phyloP scores from a whole-genome alignment of 2,329 filamentous ascomycete genomes.

The Alternaria rosae region DNA sequence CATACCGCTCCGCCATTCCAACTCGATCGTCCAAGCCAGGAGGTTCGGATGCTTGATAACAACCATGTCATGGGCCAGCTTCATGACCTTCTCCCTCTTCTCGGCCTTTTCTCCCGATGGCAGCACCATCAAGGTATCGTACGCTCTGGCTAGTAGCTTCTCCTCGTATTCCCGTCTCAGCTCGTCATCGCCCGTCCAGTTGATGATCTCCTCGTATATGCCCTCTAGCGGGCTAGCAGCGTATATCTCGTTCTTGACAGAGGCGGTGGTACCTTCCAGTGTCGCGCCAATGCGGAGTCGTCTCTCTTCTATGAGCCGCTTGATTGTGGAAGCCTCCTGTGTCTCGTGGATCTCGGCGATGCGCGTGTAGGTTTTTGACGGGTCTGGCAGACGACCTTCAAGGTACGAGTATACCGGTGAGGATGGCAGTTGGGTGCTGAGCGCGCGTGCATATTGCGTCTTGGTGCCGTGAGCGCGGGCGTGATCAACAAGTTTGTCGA shows the following conservation, averaged over 20 bases:
- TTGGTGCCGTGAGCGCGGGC: conserved; percentile 76
- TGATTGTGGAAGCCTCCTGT: conserved; percentile 88
- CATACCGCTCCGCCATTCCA: conserved; percentile 77
- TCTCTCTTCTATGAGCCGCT: conserved; percentile 86
- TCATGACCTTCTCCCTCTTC: conserved; percentile 76
- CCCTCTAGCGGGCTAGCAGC: conserved; percentile 77
- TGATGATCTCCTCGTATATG: conserved; percentile 82
- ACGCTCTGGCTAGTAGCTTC: conserved; percentile 81
- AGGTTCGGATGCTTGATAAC: conserved; percentile 91
- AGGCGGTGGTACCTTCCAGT: conserved; percentile 80
- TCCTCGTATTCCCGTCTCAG: conserved; percentile 86
- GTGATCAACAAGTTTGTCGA: conserved; percentile 82
- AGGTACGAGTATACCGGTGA: conserved; percentile 82
- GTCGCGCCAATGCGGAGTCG: conserved; percentile 86
- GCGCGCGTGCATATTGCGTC: conserved; percentile 75
- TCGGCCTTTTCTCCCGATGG: conserved; percentile 70
- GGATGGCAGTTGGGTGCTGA: conserved; percentile 78
- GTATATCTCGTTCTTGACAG: conserved; percentile 88
- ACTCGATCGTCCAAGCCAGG: conserved; percentile 86
- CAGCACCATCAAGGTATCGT: conserved; percentile 77
- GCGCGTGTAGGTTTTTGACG: conserved; percentile 79
- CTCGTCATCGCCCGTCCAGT: conserved; percentile 90
- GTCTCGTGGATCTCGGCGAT: conserved; percentile 84
- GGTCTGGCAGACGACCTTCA: conserved; percentile 82
- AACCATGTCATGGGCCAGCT: conserved; percentile 89